phyloP scores from a whole-genome alignment of 805 yeast genomes.

The Ogataea glucozyma region DNA sequence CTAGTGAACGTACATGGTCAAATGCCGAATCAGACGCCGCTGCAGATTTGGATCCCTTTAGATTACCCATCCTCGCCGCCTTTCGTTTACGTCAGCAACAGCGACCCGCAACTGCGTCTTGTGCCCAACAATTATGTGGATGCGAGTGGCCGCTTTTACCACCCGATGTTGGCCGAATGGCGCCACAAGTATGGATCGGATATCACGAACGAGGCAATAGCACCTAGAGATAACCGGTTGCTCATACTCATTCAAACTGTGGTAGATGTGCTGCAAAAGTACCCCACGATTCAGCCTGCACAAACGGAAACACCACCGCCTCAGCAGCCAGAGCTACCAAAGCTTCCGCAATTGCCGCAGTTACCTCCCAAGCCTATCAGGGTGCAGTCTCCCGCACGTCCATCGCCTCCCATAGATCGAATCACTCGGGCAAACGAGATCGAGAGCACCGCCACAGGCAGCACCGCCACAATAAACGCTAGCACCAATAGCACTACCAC shows the following conservation, averaged over 20 bases:
- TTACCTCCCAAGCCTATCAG: slow-evolving; percentile 14
- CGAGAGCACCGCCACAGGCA: no score
- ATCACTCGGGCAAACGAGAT: no score
- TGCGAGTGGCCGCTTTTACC: slow-evolving; percentile 67
- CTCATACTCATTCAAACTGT: slow-evolving; percentile 26
- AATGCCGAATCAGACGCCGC: slow-evolving; percentile 52
- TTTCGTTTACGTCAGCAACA: slow-evolving; percentile 49
- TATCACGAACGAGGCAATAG: slow-evolving; percentile 25
- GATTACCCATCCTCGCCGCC: slow-evolving; percentile 73
- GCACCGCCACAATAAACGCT: no score
- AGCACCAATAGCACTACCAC: slow-evolving; percentile 22
- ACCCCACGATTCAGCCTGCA: slow-evolving; percentile 22
- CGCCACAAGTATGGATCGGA: slow-evolving; percentile 17
- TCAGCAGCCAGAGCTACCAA: slow-evolving; percentile 7
- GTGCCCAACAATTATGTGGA: slow-evolving; percentile 70
- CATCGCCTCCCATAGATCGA: slow-evolving; percentile 15
- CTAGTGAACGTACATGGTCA: slow-evolving; percentile 67
- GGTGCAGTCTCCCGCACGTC: slow-evolving; percentile 2
- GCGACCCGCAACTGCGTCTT: slow-evolving; percentile 45
- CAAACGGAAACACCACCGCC: no score
- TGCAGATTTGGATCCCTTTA: slow-evolving; percentile 77
- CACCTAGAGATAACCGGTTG: slow-evolving; percentile 31
- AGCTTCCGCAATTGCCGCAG: slow-evolving; percentile 7
- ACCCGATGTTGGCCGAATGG: slow-evolving; percentile 71
- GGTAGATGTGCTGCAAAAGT: slow-evolving; percentile 18